Evolutionary conservation across 805 yeast genomes (phyloP), one percentile per base, ranked within the genome.

Genomic region (Ogataea degrootiae): DNA sequence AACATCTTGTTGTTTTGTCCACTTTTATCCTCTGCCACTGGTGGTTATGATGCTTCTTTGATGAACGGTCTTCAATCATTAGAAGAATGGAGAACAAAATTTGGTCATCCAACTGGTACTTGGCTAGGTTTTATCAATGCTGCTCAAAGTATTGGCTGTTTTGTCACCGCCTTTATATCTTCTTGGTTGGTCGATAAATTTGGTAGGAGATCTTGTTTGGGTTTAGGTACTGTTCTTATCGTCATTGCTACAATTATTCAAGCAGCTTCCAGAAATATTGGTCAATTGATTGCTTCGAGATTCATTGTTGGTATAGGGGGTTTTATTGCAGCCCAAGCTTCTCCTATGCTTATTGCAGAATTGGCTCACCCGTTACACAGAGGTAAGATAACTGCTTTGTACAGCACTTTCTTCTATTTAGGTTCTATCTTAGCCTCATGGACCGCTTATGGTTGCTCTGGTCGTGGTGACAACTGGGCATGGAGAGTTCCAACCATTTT

Each of bases 201-300:
- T 41, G 91, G 92, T 39, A 79, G 92, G 67, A 78, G 80, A 61
- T 79, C 78, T 22, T 59, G 76, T 47, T 72, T 83, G 34, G 55
- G 75, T 22, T 42, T 68, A 21, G 89, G 90, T 12, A 67, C 79
- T 40, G 17, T 71, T 16, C 69, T 80, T 41, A 77, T 83, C 54
- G 65, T 78, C 31, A 50, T 80, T 39, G 87, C 87, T 48, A 74
- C 82, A 21, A 57, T 74, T 37, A 66, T 85, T 34, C 85, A 83
- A 50, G 64, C 75, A n/a, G 43, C 76, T 19, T 72, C 85, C 9
- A 45, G 42, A 9, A 39, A 46, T 8, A 47, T 55, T 34, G 67
- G 60, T n/a, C 59, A 57, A 57, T 72, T 75, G 57, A 62, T 76
- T 31, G 72, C 58, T 16, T 59, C 76, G 0, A 70, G 84, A 67